Evolutionary conservation across 257 asterid species (phyloP).

Genomic region (Solanum chaucha): DNA sequence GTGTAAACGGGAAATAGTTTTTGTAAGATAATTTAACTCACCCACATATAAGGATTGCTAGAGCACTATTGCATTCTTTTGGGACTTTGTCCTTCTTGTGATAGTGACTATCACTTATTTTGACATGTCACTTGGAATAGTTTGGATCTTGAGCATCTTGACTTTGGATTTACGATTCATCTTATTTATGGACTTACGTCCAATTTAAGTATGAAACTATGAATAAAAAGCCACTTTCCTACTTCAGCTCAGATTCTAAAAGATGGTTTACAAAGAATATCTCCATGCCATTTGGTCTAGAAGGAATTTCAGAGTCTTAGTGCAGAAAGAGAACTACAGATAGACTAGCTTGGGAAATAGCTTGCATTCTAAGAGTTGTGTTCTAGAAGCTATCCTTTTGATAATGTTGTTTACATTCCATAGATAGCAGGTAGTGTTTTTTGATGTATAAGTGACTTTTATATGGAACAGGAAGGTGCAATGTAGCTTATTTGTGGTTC

Average conservation of each 20-base stretch:
- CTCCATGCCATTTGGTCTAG: background rate
- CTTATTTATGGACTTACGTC: background rate
- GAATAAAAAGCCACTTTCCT: background rate
- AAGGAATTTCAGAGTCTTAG: background rate
- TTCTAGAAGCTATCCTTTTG: background rate
- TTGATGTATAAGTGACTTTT: background rate
- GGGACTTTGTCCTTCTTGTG: background rate
- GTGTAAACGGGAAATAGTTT: background rate
- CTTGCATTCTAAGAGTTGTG: background rate
- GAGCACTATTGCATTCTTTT: background rate
- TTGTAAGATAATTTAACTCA: background rate
- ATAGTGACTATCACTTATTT: background rate
- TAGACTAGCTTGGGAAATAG: background rate
- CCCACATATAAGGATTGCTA: background rate
- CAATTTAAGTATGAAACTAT: background rate
- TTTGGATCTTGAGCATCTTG: background rate
- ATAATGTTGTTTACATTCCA: background rate
- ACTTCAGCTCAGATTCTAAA: background rate
- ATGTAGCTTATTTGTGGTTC: background rate
- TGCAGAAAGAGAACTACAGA: background rate
- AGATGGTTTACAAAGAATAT: background rate
- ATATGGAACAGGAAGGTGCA: background rate
- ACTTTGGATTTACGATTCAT: background rate
- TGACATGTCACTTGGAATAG: background rate
- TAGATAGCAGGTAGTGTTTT: background rate